A percentile compares a stretch with the other conserved stretches of the same genome.
Evolutionary conservation across 2,329 filamentous ascomycete species (phyloP).

Genomic region (Cordyceps javanica): DNA sequence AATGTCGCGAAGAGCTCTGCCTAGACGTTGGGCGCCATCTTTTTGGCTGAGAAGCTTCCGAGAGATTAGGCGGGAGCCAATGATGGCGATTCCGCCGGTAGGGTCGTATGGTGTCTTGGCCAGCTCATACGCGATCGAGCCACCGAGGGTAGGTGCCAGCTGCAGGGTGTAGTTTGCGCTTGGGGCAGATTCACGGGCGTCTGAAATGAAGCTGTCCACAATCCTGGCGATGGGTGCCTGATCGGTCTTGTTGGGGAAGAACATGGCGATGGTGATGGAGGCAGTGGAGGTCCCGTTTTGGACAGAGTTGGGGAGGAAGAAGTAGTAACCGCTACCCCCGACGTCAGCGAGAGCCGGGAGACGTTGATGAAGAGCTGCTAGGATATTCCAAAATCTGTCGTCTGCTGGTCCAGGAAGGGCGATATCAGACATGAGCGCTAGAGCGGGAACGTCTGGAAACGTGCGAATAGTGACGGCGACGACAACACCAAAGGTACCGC

Average conservation of each 20-base stretch:
- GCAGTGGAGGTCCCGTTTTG: slow-evolving; percentile 10
- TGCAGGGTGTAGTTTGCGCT: slow-evolving; percentile 2
- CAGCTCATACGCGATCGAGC: slow-evolving; percentile 12
- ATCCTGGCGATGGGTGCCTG: slow-evolving; percentile 3
- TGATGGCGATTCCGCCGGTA: slow-evolving; percentile 18
- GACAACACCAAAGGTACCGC: slow-evolving; percentile 38
- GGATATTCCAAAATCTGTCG: slow-evolving; percentile 26
- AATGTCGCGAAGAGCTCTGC: slow-evolving; percentile 18
- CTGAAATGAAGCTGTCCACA: slow-evolving; percentile 3
- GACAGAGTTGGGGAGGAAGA: slow-evolving; percentile 18
- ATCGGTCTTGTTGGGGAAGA: slow-evolving; percentile 14
- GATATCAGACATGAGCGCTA: slow-evolving; percentile 23
- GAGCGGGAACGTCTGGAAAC: slow-evolving; percentile 29
- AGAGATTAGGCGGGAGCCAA: slow-evolving; percentile 18
- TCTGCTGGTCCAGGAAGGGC: slow-evolving; percentile 22
- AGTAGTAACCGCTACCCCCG: slow-evolving; percentile 32
- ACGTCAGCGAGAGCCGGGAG: slow-evolving; percentile 30
- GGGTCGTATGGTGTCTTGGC: slow-evolving; percentile 14
- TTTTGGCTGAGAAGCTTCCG: slow-evolving; percentile 23
- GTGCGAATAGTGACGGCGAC: slow-evolving; percentile 36
- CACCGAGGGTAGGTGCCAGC: background rate
- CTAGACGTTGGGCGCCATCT: slow-evolving; percentile 19
- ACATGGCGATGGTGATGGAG: background rate
- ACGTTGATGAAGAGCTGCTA: slow-evolving; percentile 23
- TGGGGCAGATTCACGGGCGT: background rate